Evolutionary conservation across 768 basidiomycete species (phyloP), one percentile per base, ranked within the genome.

Genomic region (Zangia roseola): DNA sequence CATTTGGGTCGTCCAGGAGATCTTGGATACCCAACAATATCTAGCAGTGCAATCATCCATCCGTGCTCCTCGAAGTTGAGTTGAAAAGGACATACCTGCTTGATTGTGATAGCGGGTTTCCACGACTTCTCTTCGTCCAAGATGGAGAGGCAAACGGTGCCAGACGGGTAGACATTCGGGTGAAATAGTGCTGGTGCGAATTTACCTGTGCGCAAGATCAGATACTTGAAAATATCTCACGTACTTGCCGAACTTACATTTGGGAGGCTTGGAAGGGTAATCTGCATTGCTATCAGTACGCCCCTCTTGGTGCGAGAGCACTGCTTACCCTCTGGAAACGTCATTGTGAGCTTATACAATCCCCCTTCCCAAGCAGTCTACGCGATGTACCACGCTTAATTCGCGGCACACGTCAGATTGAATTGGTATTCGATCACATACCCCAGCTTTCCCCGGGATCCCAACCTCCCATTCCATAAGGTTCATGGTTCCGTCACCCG

Each of bases 51-150:
- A 40, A 19, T 12, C 17, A 10, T 46, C 30, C 31, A 30, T 36
- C 33, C 31, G 42, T 26, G 10, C 23, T 40, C 39, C 43, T 34
- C 36, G 33, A 3, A 19, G 25, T 45, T 13, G 20, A 12, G 31
- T 26, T 36, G 12, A n/a, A 12, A 51, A 37, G 47, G 28, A 55
- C 71, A 33, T 21, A 89, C 95, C 80, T 98, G 97, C 69, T 98
- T 99, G 72, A 99, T 94, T 2, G 97, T 98, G 59, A 99, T 97
- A 7, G 94, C 91, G 21, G 97, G 94, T 65, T 97, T 97, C 97
- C 97, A 99, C 2, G 86, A 87, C 68, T 99, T 98, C 71, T 99
- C 97, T 65, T 99, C 97, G 62, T 98, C 95, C 45, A 99, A 72
- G 62, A 99, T 99, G 10, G 94, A 97, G 24, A 99, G 76, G 68